Evolutionary conservation across 495 filamentous ascomycete genomes (phyloP).

Genomic region (Neohortaea acidophila): DNA sequence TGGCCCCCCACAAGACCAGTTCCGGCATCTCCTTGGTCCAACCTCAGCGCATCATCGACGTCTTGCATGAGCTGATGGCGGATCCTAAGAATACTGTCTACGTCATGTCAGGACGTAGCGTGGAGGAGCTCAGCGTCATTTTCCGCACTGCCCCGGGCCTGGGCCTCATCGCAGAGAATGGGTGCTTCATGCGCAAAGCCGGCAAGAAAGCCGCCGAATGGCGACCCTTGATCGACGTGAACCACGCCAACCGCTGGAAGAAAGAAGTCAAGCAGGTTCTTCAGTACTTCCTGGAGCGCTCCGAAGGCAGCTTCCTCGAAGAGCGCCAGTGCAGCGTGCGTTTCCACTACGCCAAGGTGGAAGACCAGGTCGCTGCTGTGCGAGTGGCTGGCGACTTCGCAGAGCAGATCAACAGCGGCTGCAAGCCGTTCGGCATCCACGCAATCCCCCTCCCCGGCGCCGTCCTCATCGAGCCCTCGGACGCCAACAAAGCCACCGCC

Average conservation of each 20-base stretch:
- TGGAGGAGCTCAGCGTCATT: slow-evolving; percentile 72
- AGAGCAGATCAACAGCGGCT: slow-evolving; percentile 85
- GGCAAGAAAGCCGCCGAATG: slow-evolving; percentile 40
- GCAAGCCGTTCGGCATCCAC: slow-evolving; percentile 63
- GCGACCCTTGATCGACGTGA: slow-evolving; percentile 55
- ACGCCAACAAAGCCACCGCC: slow-evolving; percentile 74
- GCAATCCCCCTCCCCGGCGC: slow-evolving; percentile 66
- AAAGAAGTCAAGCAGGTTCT: slow-evolving; percentile 58
- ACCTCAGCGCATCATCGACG: slow-evolving; percentile 66
- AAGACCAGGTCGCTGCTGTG: slow-evolving; percentile 53
- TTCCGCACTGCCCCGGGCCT: slow-evolving; percentile 61
- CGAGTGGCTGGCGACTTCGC: slow-evolving; percentile 75
- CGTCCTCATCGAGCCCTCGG: slow-evolving; percentile 62
- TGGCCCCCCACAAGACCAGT: slow-evolving; percentile 69
- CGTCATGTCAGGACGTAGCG: slow-evolving; percentile 73
- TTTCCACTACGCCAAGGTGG: slow-evolving; percentile 72
- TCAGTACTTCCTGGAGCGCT: slow-evolving; percentile 73
- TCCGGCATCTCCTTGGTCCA: slow-evolving; percentile 67
- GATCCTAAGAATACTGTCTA: slow-evolving; percentile 76
- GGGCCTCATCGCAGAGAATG: slow-evolving; percentile 83
- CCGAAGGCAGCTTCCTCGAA: slow-evolving; percentile 73
- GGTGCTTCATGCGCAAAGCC: slow-evolving; percentile 66
- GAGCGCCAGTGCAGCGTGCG: slow-evolving; percentile 72
- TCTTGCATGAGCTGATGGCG: slow-evolving; percentile 59
- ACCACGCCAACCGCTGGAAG: slow-evolving; percentile 60